A percentile compares a stretch with the other conserved stretches of the same genome.
Evolutionary conservation across 768 basidiomycete genomes (phyloP).

Genomic region (Pholiota conissans): DNA sequence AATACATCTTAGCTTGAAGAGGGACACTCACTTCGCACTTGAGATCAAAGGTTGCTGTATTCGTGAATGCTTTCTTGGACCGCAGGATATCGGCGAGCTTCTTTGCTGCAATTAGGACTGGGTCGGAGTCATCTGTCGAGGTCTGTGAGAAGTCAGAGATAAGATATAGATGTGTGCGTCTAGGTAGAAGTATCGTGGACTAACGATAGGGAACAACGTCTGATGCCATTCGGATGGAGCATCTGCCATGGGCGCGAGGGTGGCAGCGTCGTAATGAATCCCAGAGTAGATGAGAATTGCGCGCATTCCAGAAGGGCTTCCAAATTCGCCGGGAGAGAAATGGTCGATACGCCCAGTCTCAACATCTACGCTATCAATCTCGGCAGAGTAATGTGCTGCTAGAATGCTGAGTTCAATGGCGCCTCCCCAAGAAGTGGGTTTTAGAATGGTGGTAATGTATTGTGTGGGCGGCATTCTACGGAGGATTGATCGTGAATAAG

Average conservation of each 20-base stretch:
- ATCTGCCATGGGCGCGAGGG: conserved; percentile 73
- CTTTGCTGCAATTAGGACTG: conserved; percentile 61
- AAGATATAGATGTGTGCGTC: not conserved
- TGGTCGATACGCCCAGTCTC: conserved; percentile 89
- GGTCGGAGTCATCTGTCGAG: conserved; percentile 43
- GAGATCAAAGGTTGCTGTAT: conserved; percentile 88
- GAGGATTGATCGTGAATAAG: too few relatives aligned
- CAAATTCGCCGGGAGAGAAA: conserved; percentile 57
- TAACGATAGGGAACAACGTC: conserved; percentile 70
- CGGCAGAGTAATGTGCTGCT: conserved; percentile 76
- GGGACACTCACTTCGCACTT: conserved; percentile 72
- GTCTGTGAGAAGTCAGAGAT: not conserved
- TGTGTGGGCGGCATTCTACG: conserved; percentile 53
- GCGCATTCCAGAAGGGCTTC: conserved; percentile 38
- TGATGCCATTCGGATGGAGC: conserved; percentile 90
- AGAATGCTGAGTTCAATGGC: conserved; percentile 92
- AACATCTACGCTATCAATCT: conserved; percentile 90
- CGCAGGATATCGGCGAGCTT: conserved; percentile 74
- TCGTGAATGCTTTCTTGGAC: conserved; percentile 82
- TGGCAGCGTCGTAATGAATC: conserved; percentile 94
- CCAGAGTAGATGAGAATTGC: conserved; percentile 91
- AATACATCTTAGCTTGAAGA: not conserved
- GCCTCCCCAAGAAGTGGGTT: conserved; percentile 87
- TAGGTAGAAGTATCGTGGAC: conserved; percentile 16
- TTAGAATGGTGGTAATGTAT: conserved; percentile 82